These are phyloP conservation scores for Leccinum idahoense DNA, from an alignment of 1,284 basidiomycete species.

Conservation along the genomic window DNA sequence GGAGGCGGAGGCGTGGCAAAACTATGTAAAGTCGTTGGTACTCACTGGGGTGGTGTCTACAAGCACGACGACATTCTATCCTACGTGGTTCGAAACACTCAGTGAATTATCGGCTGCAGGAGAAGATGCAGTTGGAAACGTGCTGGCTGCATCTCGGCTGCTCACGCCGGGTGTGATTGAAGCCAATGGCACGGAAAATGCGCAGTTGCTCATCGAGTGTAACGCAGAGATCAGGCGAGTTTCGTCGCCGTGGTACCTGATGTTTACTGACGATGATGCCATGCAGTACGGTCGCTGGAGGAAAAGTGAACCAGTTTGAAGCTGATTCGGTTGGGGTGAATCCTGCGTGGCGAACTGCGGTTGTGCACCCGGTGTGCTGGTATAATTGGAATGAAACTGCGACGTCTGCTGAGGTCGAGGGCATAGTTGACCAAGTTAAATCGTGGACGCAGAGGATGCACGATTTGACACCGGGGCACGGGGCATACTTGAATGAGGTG, in stretches of 20 bases:
- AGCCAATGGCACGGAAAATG: not conserved
- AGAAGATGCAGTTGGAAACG: conserved; percentile 13
- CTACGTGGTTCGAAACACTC: conserved; percentile 26
- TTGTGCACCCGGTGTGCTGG: conserved; percentile 25
- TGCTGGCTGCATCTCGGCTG: conserved; percentile 33
- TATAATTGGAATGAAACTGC: conserved; percentile 32
- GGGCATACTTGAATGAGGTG: conserved; percentile 37
- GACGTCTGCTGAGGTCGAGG: conserved; percentile 23
- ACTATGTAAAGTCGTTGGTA: conserved; percentile 16
- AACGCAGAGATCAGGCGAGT: not conserved
- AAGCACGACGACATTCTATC: conserved; percentile 7
- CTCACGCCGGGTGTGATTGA: not conserved
- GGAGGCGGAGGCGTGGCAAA: conserved; percentile 30
- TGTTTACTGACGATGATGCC: not conserved
- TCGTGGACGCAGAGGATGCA: conserved; percentile 22
- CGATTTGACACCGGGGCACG: conserved; percentile 29
- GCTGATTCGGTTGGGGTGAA: conserved; percentile 37
- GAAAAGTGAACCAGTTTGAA: conserved; percentile 32
- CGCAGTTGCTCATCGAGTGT: not conserved
- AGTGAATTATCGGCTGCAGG: conserved; percentile 12
- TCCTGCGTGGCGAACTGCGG: conserved; percentile 39
- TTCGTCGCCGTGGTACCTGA: not conserved
- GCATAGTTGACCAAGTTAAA: conserved; percentile 22
- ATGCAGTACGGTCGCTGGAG: conserved; percentile 35
- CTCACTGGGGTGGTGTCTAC: conserved; percentile 3